Percentiles rank a stretch among this genome's conserved stretches.
These are phyloP conservation scores for Mycena chlorophos DNA, from an alignment of 768 basidiomycete species.

Conservation along the genomic window DNA sequence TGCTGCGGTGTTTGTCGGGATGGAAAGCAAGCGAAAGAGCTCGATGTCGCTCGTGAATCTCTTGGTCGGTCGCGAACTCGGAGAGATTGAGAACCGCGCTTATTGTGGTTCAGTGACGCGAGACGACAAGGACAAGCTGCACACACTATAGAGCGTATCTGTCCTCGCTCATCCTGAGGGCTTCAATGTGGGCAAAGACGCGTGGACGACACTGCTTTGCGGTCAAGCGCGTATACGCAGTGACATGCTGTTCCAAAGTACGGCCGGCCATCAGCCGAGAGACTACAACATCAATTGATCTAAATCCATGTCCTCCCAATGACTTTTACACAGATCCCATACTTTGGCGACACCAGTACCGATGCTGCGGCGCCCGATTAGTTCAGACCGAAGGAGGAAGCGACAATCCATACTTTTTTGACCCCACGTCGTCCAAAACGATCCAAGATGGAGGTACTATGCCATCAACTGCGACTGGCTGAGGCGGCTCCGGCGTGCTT, in stretches of 20 bases:
- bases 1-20: conserved; percentile 73
- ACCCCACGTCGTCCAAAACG: conserved; percentile 50
- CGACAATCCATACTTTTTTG: conserved; percentile 56
- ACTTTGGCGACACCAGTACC: conserved; percentile 76
- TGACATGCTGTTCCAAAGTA: neutral
- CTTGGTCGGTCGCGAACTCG: conserved; percentile 57
- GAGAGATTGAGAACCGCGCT: conserved; percentile 75
- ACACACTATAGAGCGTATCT: conserved; percentile 22
- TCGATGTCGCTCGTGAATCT: conserved; percentile 75
- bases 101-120: conserved; percentile 10
- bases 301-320: conserved; percentile 42
- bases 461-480: conserved; percentile 20
- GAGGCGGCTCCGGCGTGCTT: conserved; percentile 53
- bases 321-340: conserved; percentile 56
- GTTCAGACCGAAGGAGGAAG: neutral
- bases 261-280: conserved; percentile 1
- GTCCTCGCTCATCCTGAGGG: neutral
- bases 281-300: too few relatives aligned
- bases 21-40: conserved; percentile 77
- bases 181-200: neutral
- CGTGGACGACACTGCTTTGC: neutral
- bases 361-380: conserved; percentile 45
- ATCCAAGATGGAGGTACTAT: conserved; percentile 45
- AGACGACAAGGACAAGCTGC: conserved; percentile 3
- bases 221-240: neutral